Base-by-base conservation (phyloP, 1,284 basidiomycete species). In the Ustanciosporium gigantosporum region DNA sequence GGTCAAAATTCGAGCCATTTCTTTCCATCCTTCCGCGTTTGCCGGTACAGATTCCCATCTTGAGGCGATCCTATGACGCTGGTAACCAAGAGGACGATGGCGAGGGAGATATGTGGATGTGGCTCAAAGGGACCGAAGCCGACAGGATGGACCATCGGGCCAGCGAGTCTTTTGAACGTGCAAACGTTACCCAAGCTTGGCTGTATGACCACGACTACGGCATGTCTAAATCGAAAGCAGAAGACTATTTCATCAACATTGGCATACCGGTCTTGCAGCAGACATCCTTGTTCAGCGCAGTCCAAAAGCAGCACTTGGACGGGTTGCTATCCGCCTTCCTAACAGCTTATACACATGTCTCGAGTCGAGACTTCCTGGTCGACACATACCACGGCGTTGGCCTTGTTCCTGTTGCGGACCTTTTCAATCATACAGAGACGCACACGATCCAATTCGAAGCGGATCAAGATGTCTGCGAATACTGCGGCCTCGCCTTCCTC, bases 371-470 rank as follows among this genome's bases (percentile, higher is more conserved):
- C 14, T 77, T 77, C 42, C 57, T 74, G 19, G 41, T 74, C 1
- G 70, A 77, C 35, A 25, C 67, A 2, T 67, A 47, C 21, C 73
- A 76, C 35, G 69, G 57, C 0, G 55, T 68, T 0, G 70, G 45
- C 13, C 35, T 76, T 40, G 70, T 73, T 4, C 71, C 73, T 13
- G 37, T 76, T 9, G 67, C 70, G 8, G 74, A 76, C 41, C 39
- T 70, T 36, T 76, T 72, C 36, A 72, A 76, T 23, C 74, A 76
- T 40, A 41, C 55, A 2, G 64, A 65, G 15, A 23, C 27, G 22
- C 55, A 60, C 36, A 65, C 64, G 38, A 57, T 70, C 9, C 68
- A 74, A 31, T 74, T 76, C 35, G 72, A 76, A 29, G 55, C 64
- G 16, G 70, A 76, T 40, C 62, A 68, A 38, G 59, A 57, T 5